Conservation (phyloP, 257 asterid species). For the Asclepias syriaca region DNA sequence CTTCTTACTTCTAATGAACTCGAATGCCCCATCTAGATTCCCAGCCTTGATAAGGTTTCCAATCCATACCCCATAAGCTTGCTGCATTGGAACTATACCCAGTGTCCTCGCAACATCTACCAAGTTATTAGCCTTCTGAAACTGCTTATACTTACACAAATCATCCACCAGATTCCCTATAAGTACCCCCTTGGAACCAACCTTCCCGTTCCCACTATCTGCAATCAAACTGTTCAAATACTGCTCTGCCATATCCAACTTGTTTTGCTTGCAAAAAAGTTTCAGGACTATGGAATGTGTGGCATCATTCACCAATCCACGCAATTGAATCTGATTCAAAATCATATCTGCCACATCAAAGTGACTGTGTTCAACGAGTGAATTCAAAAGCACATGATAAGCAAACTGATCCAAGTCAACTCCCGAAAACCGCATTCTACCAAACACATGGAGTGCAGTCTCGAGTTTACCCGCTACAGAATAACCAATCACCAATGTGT, state of each 20-base stretch:
- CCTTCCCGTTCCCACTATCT: conserved; percentile 19
- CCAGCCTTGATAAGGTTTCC: conserved; percentile 55
- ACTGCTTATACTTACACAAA: conserved; percentile 52
- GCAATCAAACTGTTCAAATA: conserved; percentile 39
- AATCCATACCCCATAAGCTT: conserved; percentile 59
- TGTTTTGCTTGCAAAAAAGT: conserved; percentile 47
- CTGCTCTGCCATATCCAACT: conserved; percentile 52
- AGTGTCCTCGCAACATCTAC: conserved; percentile 41
- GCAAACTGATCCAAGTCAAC: conserved; percentile 55
- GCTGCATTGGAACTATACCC: conserved; percentile 47
- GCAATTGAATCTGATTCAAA: conserved; percentile 40
- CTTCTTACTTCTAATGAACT: conserved; percentile 56
- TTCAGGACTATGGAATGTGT: conserved; percentile 65
- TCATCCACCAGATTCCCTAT: conserved; percentile 55
- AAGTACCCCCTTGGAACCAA: conserved; percentile 31
- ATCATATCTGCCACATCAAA: conserved; percentile 47
- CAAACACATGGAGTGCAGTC: conserved; percentile 60
- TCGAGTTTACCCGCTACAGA: conserved; percentile 68
- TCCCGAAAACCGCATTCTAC: conserved; percentile 72
- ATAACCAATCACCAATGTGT: conserved; percentile 68
- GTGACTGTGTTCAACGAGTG: conserved; percentile 57
- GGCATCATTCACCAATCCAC: conserved; percentile 41
- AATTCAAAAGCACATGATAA: conserved; percentile 67
- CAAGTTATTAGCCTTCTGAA: conserved; percentile 48
- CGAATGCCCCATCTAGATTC: conserved; percentile 56